These are phyloP conservation scores for Erythrophleum ivorense DNA, from an alignment of 331 rosid genomes.

Conservation along the genomic window DNA sequence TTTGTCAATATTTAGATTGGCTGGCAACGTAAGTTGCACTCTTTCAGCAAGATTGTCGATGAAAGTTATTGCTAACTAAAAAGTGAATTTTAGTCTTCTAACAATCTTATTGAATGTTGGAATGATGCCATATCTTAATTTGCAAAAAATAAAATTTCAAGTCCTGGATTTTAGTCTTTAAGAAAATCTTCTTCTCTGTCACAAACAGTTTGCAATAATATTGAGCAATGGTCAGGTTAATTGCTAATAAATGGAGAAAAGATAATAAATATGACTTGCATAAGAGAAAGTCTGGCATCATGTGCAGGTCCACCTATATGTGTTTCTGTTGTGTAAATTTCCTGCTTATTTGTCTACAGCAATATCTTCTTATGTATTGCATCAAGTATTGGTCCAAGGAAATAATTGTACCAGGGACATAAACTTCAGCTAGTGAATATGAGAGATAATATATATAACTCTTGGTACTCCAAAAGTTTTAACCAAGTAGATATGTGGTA, in stretches of 20 bases:
- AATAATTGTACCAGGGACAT: constrained; percentile 11
- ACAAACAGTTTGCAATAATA: not conserved
- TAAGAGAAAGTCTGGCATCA: constrained; percentile 1
- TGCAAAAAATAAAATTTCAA: not conserved
- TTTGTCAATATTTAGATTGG: not conserved
- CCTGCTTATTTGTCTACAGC: constrained; percentile 6
- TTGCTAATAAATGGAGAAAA: constrained; percentile 1
- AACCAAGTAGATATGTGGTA: constrained; percentile 25
- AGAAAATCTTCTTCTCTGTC: not conserved
- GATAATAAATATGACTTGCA: not conserved
- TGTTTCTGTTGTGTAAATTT: constrained; percentile 9
- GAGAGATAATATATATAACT: constrained; percentile 27
- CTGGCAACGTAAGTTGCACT: not conserved
- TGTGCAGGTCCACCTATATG: not conserved
- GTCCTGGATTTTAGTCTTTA: not conserved
- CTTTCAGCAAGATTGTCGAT: not conserved
- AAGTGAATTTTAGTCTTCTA: not conserved
- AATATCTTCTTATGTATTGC: constrained; percentile 16
- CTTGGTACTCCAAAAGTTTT: constrained; percentile 31
- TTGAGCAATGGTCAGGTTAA: not conserved
- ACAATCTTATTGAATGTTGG: not conserved
- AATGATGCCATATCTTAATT: not conserved
- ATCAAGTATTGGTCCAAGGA: constrained; percentile 12
- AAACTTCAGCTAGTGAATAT: constrained; percentile 14
- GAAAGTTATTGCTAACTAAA: not conserved